Evolutionary conservation across 345 rosid species (phyloP), one percentile per base, ranked within the genome.

Genomic region (Draba incana): DNA sequence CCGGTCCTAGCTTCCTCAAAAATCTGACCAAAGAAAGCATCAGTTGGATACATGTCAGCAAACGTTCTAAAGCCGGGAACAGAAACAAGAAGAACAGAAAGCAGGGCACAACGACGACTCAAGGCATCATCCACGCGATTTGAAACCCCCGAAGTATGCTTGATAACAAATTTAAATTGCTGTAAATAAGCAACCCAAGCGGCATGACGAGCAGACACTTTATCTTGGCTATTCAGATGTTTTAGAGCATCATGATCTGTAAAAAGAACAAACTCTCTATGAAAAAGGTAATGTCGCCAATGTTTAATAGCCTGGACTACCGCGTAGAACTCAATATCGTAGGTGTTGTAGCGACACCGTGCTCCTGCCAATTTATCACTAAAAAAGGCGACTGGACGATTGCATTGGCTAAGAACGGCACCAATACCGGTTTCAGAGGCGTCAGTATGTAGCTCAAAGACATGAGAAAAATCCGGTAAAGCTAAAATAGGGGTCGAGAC

Each of bases 271-370:
- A 53, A 31, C n/a, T 53, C 51, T 0, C 7, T 11, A 8, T 47
- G 51, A 14, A 16, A 14, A 2, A 47, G n/a, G 3, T 47, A 47
- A 47, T 47, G 51, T 0, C 4, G 23, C 51, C 25, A 47, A 47
- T 47, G 25, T 16, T 47, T 16, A 8, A 11, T 11, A 10, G 37
- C n/a, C 0, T n/a, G 10, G 0, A 27, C 35, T 5, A 48, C 10
- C n/a, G n/a, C 28, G 1, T 66, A 66, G 9, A 66, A 66, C 6
- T 51, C 52, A 11, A 51, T 6, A 2, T 66, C 41, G n/a, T 66
- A 66, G 4, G 51, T 38, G 5, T 0, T 23, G 14, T 66, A 66
- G 0, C 46, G 28, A 9, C 9, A 3, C 1, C 50, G 3, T 2
- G 61, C 51, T 3, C 48, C 8, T 2, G 33, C 15, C 5, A 64